phyloP scores from a whole-genome alignment of 148 eudicot species.

The Fagopyrum esculentum region DNA sequence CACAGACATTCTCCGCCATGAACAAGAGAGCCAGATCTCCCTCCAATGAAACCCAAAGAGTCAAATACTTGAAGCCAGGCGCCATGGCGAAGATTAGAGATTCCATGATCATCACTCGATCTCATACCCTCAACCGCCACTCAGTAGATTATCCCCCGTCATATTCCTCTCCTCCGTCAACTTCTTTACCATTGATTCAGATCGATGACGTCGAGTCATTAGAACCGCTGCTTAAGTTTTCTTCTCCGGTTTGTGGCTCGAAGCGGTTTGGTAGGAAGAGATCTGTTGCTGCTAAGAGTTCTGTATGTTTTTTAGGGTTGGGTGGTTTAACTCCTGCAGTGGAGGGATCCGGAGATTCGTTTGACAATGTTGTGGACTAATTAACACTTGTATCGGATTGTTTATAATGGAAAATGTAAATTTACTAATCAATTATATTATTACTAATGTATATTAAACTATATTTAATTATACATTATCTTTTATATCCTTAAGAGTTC shows the following conservation, averaged over 20 bases:
- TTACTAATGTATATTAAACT: no score
- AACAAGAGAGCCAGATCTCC: constrained; percentile 15
- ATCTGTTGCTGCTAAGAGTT: constrained; percentile 20
- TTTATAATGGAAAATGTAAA: no score
- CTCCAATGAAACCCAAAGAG: not conserved
- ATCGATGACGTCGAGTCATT: constrained; percentile 17
- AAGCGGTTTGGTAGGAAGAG: constrained; percentile 27
- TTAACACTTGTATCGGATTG: no score
- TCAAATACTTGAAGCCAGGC: constrained; percentile 33
- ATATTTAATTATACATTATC: no score
- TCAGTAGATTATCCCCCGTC: no score
- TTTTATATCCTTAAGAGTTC: no score
- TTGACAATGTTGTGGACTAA: not conserved
- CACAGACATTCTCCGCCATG: not conserved
- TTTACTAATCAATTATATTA: no score
- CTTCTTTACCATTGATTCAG: not conserved
- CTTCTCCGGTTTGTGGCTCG: constrained; percentile 17
- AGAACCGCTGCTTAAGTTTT: constrained; percentile 17
- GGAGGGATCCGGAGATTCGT: not conserved
- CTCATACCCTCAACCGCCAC: not conserved
- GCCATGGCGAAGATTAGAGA: constrained; percentile 27
- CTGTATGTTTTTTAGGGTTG: not conserved
- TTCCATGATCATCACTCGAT: constrained; percentile 21
- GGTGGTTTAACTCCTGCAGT: not conserved
- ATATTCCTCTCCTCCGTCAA: not conserved